These are phyloP conservation scores for Trichoderma erinaceum DNA, from an alignment of 495 filamentous ascomycete species.

Conservation along the genomic window DNA sequence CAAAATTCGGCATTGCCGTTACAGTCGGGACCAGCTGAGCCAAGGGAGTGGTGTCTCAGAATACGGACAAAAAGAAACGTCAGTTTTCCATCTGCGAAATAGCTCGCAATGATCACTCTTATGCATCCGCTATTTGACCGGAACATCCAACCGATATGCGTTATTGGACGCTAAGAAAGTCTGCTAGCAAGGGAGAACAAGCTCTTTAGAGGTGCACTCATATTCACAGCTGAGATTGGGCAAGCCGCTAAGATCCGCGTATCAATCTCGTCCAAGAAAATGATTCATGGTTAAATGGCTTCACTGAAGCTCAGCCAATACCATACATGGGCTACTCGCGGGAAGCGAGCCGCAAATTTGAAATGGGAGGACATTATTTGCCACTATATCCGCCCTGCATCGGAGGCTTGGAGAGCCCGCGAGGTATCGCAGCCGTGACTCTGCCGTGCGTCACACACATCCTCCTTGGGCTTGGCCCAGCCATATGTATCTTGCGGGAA, in stretches of 20 bases:
- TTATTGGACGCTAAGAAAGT: background rate
- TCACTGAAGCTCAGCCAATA: background rate
- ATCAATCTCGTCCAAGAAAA: background rate
- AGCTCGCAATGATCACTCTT: background rate
- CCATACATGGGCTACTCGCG: background rate
- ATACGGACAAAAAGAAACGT: background rate
- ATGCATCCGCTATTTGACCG: background rate
- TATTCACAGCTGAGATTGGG: background rate
- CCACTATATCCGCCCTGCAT: background rate
- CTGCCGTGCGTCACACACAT: background rate
- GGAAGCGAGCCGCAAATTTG: background rate
- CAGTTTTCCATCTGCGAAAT: background rate
- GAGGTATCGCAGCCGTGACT: background rate
- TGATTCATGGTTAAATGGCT: background rate
- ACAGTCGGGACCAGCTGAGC: background rate
- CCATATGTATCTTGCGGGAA: background rate
- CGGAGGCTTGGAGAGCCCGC: background rate
- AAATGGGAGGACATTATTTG: background rate
- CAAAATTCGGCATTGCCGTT: background rate
- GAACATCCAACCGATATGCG: background rate
- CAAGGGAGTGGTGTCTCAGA: slow-evolving; percentile 9
- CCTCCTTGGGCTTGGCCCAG: background rate
- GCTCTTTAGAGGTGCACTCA: background rate
- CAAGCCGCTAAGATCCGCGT: background rate
- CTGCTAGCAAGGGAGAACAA: background rate